A percentile compares a stretch with the other conserved stretches of the same genome.
Conservation (phyloP, 441 rosid genomes). For the Gossypium schwendimanii region DNA sequence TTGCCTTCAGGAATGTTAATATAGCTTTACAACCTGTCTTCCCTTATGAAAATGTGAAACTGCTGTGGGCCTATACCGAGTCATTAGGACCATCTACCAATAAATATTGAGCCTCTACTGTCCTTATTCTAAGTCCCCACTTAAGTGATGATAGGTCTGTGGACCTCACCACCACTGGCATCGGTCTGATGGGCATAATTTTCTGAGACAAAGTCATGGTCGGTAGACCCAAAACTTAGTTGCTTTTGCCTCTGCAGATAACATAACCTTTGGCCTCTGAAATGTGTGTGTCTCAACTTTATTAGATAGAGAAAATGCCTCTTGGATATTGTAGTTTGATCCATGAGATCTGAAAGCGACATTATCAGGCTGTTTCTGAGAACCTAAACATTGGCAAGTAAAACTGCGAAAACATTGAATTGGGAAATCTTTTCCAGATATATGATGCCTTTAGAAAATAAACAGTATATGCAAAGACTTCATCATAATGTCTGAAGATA, state of each 20-base stretch:
- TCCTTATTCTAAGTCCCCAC: slow-evolving; percentile 1
- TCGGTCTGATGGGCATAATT: neutral
- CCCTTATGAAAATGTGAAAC: neutral
- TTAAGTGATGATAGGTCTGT: neutral
- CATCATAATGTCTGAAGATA: neutral
- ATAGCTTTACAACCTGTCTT: slow-evolving; percentile 2
- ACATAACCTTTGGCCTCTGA: slow-evolving; percentile 3
- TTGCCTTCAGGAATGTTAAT: neutral
- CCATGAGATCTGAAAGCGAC: slow-evolving; percentile 9
- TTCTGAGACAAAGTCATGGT: neutral
- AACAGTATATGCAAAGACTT: neutral
- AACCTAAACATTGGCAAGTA: neutral
- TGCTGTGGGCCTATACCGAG: slow-evolving; percentile 1
- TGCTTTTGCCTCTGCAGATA: slow-evolving; percentile 2
- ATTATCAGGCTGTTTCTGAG: neutral
- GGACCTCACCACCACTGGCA: neutral
- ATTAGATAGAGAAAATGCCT: slow-evolving; percentile 6
- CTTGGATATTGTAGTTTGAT: neutral
- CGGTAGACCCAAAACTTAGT: neutral
- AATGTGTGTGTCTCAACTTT: slow-evolving; percentile 6
- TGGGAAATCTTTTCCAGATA: neutral
- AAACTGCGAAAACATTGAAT: neutral
- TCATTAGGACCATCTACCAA: neutral
- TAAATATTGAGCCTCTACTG: neutral
- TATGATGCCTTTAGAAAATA: neutral